These are phyloP conservation scores for Recurvomyces mirabilis DNA, from an alignment of 495 filamentous ascomycete species.

Conservation along the genomic window DNA sequence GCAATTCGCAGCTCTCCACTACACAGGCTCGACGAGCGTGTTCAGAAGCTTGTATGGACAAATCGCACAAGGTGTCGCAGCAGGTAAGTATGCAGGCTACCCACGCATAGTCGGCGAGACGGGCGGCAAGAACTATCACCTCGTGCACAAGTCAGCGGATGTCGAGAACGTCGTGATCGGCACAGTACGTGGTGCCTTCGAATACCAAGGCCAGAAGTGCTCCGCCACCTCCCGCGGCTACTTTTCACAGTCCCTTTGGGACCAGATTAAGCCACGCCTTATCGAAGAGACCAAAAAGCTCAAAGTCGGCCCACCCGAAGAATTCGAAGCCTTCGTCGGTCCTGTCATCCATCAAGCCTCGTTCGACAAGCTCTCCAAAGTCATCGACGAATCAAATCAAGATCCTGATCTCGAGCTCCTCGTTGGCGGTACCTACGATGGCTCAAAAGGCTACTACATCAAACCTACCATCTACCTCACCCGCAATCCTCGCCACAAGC, in stretches of 20 bases:
- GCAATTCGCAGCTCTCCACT: constrained; percentile 34
- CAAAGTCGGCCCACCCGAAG: constrained; percentile 29
- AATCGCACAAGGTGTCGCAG: constrained; percentile 28
- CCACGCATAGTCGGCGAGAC: constrained; percentile 36
- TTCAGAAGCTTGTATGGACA: constrained; percentile 32
- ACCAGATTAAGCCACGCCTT: constrained; percentile 26
- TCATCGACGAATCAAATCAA: constrained; percentile 51
- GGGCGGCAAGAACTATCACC: constrained; percentile 36
- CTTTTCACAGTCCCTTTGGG: constrained; percentile 30
- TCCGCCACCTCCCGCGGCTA: constrained; percentile 31
- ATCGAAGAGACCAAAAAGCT: constrained; percentile 29
- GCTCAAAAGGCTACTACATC: constrained; percentile 52
- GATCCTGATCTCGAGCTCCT: constrained; percentile 52
- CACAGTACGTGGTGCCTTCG: constrained; percentile 35
- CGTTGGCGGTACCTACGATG: constrained; percentile 49
- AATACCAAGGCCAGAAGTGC: constrained; percentile 37
- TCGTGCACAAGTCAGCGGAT: constrained; percentile 31
- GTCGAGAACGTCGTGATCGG: constrained; percentile 32
- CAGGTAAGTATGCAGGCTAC: constrained; percentile 31
- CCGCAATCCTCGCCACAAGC: constrained; percentile 50
- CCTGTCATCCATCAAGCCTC: constrained; percentile 34
- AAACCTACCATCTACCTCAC: constrained; percentile 57
- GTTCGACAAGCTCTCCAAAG: constrained; percentile 31
- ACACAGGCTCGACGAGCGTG: constrained; percentile 34
- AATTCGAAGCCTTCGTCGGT: constrained; percentile 34